Conservation (phyloP, 148 eudicot species). For the Rhododendron ferrugineum region DNA sequence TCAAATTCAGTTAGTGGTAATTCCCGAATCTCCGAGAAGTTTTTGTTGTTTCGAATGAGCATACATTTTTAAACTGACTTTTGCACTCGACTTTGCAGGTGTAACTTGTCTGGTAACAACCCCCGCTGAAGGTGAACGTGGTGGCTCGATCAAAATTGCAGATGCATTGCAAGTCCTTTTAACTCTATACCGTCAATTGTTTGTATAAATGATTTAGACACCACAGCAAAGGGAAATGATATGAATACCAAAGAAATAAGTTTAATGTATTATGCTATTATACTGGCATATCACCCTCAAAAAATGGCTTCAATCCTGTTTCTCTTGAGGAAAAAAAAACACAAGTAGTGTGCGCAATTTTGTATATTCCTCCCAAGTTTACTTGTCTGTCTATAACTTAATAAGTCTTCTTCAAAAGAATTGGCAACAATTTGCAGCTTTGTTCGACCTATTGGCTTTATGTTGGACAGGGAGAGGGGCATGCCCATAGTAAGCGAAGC, state of each 20-base stretch:
- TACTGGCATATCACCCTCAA: not conserved
- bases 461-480: slow-evolving; percentile 44
- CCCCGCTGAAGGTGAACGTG: slow-evolving; percentile 62
- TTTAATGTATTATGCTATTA: not conserved
- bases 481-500: slow-evolving; percentile 68
- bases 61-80: not conserved
- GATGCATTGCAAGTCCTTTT: slow-evolving; percentile 59
- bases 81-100: slow-evolving; percentile 28
- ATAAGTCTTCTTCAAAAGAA: not conserved
- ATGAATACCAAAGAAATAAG: not conserved
- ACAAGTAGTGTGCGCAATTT: not conserved
- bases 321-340: not conserved
- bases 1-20: slow-evolving; percentile 63
- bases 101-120: slow-evolving; percentile 61
- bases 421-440: not conserved
- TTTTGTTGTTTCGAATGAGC: not conserved
- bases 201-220: not conserved
- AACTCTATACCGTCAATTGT: not conserved
- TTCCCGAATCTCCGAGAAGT: not conserved
- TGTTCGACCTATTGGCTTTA: not conserved
- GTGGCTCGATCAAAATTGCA: slow-evolving; percentile 73
- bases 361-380: not conserved
- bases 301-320: not conserved
- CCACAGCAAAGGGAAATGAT: not conserved
- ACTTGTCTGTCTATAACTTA: not conserved